A percentile compares a stretch with the other conserved stretches of the same genome.
Evolutionary conservation across 345 rosid genomes (phyloP).

Genomic region (Cochlearia excelsa): DNA sequence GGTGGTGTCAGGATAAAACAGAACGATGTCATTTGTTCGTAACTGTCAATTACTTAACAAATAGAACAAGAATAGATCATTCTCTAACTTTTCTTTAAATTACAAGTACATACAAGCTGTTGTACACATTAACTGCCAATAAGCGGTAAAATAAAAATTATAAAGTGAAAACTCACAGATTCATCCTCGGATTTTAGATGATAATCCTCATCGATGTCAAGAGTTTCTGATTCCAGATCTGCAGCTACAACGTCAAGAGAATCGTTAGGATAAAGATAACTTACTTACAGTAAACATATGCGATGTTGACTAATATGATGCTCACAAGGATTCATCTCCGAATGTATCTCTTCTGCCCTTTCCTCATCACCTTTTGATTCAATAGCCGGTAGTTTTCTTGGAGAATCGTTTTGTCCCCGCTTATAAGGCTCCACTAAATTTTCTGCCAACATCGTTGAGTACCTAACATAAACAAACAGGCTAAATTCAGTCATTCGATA

Average conservation of each 20-base stretch:
- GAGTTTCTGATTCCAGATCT: constrained; percentile 45
- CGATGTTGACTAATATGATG: constrained; percentile 19
- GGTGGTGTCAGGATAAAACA: constrained; percentile 1
- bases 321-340: constrained; percentile 52
- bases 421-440: constrained; percentile 65
- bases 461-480: constrained; percentile 48
- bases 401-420: constrained; percentile 41
- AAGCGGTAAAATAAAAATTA: constrained; percentile 9
- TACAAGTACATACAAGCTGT: constrained; percentile 21
- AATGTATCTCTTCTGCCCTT: constrained; percentile 31
- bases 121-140: constrained; percentile 3
- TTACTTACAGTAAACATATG: constrained; percentile 20
- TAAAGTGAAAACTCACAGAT: constrained; percentile 52
- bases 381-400: constrained; percentile 30
- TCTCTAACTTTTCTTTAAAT: not conserved
- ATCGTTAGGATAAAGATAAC: constrained; percentile 20
- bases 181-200: constrained; percentile 58
- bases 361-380: constrained; percentile 39
- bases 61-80: constrained; percentile 7
- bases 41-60: constrained; percentile 8
- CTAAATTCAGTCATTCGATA: constrained; percentile 7
- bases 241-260: constrained; percentile 27
- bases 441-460: constrained; percentile 99
- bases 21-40: constrained; percentile 1
- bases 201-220: constrained; percentile 72